Conservation (phyloP, 169 alveolate species). For the Perkinsus olseni region DNA sequence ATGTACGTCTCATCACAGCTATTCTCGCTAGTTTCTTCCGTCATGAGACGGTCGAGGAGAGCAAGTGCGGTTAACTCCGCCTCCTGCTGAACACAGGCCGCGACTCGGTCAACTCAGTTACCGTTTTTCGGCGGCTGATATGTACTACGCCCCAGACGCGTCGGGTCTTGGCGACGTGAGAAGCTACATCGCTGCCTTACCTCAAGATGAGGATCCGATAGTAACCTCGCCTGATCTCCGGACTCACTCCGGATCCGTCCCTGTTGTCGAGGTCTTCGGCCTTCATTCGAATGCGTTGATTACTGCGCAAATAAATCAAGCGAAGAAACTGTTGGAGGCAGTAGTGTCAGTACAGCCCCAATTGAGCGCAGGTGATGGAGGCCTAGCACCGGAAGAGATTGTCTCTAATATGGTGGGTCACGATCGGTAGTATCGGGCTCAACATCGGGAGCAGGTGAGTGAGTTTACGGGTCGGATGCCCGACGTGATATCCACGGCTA, state of each 20-base stretch:
- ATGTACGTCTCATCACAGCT: conserved; percentile 64
- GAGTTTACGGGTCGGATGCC: conserved; percentile 25
- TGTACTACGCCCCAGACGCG: conserved; percentile 60
- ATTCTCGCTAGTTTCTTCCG: conserved; percentile 60
- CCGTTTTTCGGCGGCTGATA: conserved; percentile 47
- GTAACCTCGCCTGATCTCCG: conserved; percentile 16
- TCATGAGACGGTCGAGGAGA: conserved; percentile 53
- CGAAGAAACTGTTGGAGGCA: conserved; percentile 63
- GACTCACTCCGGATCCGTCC: too few species aligned
- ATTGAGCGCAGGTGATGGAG: conserved; percentile 62
- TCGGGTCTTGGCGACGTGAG: conserved; percentile 46
- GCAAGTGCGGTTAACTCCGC: conserved; percentile 30
- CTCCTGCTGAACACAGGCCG: background rate
- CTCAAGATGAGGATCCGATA: conserved; percentile 83
- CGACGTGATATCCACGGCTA: background rate
- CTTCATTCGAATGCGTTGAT: conserved; percentile 79
- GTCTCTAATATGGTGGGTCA: conserved; percentile 56
- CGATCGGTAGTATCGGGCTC: conserved; percentile 27
- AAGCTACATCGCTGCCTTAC: conserved; percentile 58
- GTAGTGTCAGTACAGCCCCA: conserved; percentile 66
- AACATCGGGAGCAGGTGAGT: conserved; percentile 15
- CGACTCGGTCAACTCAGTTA: background rate
- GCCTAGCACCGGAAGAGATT: conserved; percentile 70
- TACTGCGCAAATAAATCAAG: conserved; percentile 66
- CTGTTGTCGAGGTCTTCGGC: conserved; percentile 49